Conservation (phyloP, 495 filamentous ascomycete species). For the Pseudevernia furfuracea region DNA sequence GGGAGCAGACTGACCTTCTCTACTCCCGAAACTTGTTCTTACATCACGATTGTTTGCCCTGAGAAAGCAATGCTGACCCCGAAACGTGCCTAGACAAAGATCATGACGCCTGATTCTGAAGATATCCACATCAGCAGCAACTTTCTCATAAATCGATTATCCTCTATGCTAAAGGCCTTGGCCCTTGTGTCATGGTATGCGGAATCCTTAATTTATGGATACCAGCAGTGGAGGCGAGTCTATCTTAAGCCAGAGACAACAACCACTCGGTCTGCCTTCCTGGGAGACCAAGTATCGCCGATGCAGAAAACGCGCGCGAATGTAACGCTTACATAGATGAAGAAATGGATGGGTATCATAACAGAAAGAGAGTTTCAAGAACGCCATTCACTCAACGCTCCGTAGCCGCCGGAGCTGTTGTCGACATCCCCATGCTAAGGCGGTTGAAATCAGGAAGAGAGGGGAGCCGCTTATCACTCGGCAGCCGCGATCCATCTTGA, state of each 20-base stretch:
- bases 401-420: slow-evolving; percentile 2
- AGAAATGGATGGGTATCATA: slow-evolving; percentile 20
- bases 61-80: no score
- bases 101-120: slow-evolving; percentile 12
- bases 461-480: slow-evolving; percentile 16
- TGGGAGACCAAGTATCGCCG: neutral
- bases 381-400: slow-evolving; percentile 19
- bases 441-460: slow-evolving; percentile 22
- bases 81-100: no score
- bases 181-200: neutral
- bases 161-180: no score
- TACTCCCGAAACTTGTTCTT: no score
- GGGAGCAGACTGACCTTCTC: no score
- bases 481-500: slow-evolving; percentile 38
- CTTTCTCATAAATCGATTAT: neutral
- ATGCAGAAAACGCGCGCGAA: slow-evolving; percentile 1
- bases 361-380: slow-evolving; percentile 13
- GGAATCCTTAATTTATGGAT: neutral
- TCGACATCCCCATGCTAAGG: slow-evolving; percentile 19
- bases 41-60: no score
- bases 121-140: neutral
- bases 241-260: neutral
- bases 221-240: neutral
- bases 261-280: neutral
- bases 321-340: slow-evolving; percentile 11